Base-by-base conservation (phyloP, 257 asterid species). In the Solanum tacnaense region DNA sequence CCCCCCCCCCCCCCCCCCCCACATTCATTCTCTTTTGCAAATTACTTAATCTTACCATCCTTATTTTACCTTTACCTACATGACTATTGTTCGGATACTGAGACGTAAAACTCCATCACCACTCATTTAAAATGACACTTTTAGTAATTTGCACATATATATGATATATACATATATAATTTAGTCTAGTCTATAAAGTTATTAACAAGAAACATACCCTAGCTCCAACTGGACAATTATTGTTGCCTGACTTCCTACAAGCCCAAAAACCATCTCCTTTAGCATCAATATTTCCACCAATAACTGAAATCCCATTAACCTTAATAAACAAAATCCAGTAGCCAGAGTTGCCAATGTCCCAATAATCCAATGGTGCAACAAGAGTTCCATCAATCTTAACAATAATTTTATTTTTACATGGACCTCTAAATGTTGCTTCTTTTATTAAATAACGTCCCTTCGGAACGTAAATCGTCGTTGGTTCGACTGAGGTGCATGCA, bases 181-280 rank as follows among this genome's bases (percentile, higher is more conserved):
- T 72, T 72, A 6, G 15, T 35, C 36, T 73, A 62, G 71, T 62
- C 71, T 56, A 56, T 56, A 2, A 18, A 76, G 58, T 38, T 62
- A 62, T 31, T 32, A 25, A 60, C 27, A 16, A 31, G 41, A 52
- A 78, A 81, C 87, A 46, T 87, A 87, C 89, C 83, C 89, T 82
- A 25, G 87, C 89, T 38, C 87, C 89, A 52, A 34, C 73, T 5
- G 89, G 86, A 34, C 89, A 87, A 44, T 82, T 81, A 68, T 87
- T 81, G 29, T 70, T 46, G 11, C 62, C 87, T 4, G 87, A 82
- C 8, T 41, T 87, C 83, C 87, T 67, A 87, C 89, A 83, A 27
- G 56, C 83, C 89, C 89, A 87, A 83, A 87, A 83, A 15, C 49
- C 89, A 49, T 46, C 89, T 29, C 84, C 89, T 25, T 87, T 68